Base-by-base conservation (phyloP, 2,329 filamentous ascomycete species). In the Botrytis galanthina region DNA sequence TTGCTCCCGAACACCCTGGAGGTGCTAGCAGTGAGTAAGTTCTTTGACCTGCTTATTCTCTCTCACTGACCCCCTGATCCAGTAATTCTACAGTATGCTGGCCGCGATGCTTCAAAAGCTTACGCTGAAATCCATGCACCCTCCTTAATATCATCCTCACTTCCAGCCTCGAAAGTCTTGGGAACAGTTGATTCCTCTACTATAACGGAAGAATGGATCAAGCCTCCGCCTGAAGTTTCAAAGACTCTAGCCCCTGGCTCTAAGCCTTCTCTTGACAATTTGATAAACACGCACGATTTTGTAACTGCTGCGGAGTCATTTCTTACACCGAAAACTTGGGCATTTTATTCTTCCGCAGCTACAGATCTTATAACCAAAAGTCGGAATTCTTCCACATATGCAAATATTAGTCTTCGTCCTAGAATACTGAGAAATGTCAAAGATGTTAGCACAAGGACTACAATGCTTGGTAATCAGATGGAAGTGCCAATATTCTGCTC, bases 321-420 rank as follows among this genome's bases (percentile, higher is more conserved):
- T 9, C 84, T 90, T 66, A 84, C 85, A 14, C 85, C 86, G 35
- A 92, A 92, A 78, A 87, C 90, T n/a, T 92, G 89, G 88, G 90
- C 90, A 0, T 92, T 92, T 78, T 88, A 90, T 79, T 91, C 88
- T 32, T 91, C 89, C 14, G 90, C 90, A 2, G 88, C 90, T 18
- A 91, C 89, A 9, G 90, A 98, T 82, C 85, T 94, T 35, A 85
- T 86, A 77, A 88, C 90, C 54, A 87, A 90, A 66, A 82, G 83
- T 35, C 84, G 85, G 68, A 92, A 92, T 79, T 84, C 83, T 37
- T 83, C 84, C 0, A 83, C 85, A 75, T 90, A 89, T 77, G 82
- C 84, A 59, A 81, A 85, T 39, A 89, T 92, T 75, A 85, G 84
- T 80, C 85, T 92, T 8, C 86, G 90, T 0, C 89, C 89, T 0